Percentiles rank a stretch among this genome's conserved stretches.
These are phyloP conservation scores for Alternaria triticimaculans DNA, from an alignment of 2,329 filamentous ascomycete genomes.

Conservation along the genomic window DNA sequence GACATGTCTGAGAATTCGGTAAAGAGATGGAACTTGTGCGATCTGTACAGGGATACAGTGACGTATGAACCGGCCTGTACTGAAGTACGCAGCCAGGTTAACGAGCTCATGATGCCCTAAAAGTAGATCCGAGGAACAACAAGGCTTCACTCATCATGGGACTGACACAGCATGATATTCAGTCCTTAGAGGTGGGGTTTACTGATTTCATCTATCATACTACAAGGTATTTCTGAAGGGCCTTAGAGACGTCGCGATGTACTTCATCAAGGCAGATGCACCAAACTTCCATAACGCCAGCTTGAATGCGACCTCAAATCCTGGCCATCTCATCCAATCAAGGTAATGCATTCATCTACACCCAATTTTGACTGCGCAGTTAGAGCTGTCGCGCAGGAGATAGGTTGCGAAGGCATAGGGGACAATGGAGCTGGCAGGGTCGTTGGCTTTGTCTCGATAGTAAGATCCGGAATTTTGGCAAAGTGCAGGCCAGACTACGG, in stretches of 20 bases:
- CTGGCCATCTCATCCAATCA: not conserved
- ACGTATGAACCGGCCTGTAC: not conserved
- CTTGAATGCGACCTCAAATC: not conserved
- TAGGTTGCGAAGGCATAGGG: not conserved
- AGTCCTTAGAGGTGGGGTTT: not conserved
- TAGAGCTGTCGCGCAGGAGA: not conserved
- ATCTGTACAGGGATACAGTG: not conserved
- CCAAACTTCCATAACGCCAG: not conserved
- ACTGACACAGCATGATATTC: not conserved
- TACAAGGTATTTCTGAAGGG: not conserved
- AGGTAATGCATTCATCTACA: not conserved
- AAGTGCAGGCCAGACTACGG: constrained; percentile 16
- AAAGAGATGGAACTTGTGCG: not conserved
- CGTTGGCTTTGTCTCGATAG: not conserved
- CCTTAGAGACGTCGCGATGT: not conserved
- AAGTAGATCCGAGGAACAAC: not conserved
- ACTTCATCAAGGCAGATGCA: not conserved
- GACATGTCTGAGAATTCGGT: not conserved
- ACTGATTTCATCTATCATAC: not conserved
- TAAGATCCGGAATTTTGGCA: not conserved
- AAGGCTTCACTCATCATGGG: not conserved
- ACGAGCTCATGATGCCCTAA: not conserved
- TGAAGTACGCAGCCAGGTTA: not conserved
- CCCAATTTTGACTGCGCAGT: not conserved
- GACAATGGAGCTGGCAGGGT: not conserved